These are phyloP conservation scores for Nannochloropsis oceanica DNA, from an alignment of 108 stramenopile genomes.

Conservation along the genomic window DNA sequence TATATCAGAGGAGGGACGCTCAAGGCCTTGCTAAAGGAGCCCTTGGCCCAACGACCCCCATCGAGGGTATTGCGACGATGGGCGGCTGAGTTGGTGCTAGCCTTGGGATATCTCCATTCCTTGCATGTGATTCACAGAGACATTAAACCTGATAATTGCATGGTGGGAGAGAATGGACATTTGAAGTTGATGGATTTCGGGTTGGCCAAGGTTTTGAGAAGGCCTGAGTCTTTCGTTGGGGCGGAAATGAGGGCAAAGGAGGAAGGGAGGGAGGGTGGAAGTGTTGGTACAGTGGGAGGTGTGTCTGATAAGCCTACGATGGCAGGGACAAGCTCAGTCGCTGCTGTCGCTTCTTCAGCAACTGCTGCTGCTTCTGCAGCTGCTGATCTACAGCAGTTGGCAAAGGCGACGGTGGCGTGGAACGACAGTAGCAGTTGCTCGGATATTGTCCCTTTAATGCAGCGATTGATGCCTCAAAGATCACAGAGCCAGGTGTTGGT, in stretches of 20 bases:
- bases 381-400: background rate
- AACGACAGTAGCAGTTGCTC: background rate
- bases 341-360: background rate
- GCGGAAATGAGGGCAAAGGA: background rate
- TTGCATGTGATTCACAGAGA: conserved; percentile 26
- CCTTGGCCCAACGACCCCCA: background rate
- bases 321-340: too few relatives aligned
- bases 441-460: background rate
- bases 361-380: background rate
- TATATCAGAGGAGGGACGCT: background rate
- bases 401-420: background rate
- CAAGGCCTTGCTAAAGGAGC: background rate
- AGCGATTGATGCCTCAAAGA: background rate
- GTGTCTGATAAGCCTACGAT: background rate
- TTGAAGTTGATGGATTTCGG: conserved; percentile 31
- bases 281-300: background rate
- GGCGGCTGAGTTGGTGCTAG: background rate
- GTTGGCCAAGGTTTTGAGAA: background rate
- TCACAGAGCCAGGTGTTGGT: background rate
- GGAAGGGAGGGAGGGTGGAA: background rate
- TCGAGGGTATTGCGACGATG: background rate
- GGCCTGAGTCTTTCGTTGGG: background rate
- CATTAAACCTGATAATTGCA: conserved; percentile 25
- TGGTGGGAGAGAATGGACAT: conserved; percentile 11
- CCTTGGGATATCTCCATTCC: background rate